Evolutionary conservation across 208 protist genomes (phyloP).

Genomic region (Trypanosoma brucei): DNA sequence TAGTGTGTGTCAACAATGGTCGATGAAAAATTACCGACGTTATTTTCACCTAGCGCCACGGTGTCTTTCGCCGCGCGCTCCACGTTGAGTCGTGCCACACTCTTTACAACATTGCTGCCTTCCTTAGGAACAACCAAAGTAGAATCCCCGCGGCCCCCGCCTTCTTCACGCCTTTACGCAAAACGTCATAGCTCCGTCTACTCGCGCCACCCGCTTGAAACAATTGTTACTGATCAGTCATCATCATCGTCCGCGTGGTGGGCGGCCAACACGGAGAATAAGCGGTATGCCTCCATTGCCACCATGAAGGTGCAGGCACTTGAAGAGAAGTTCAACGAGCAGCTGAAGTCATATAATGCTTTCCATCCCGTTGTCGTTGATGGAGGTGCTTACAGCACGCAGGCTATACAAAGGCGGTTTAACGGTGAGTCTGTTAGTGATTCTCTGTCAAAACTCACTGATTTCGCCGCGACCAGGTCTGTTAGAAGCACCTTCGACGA

Average conservation of each 20-base stretch:
- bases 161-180: not conserved
- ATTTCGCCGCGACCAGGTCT: conserved; percentile 26
- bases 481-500: conserved; percentile 45
- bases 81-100: not conserved
- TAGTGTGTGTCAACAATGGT: not conserved
- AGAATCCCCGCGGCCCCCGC: not conserved
- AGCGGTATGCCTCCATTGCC: conserved; percentile 25
- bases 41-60: not conserved
- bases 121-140: not conserved
- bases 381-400: conserved; percentile 23
- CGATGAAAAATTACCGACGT: conserved; percentile 9
- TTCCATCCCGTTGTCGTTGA: conserved; percentile 50
- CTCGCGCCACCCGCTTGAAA: not conserved
- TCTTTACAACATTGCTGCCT: not conserved
- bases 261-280: not conserved
- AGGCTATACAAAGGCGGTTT: not conserved
- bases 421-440: conserved; percentile 23
- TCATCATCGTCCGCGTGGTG: not conserved
- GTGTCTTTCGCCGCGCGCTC: no score
- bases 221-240: not conserved
- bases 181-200: not conserved
- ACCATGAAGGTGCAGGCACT: conserved; percentile 25
- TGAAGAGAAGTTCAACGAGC: conserved; percentile 38
- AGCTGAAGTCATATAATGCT: conserved; percentile 56
- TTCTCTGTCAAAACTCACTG: conserved; percentile 35